Evolutionary conservation across 2,329 filamentous ascomycete genomes (phyloP).

Genomic region (Ceratocystis colombiana): DNA sequence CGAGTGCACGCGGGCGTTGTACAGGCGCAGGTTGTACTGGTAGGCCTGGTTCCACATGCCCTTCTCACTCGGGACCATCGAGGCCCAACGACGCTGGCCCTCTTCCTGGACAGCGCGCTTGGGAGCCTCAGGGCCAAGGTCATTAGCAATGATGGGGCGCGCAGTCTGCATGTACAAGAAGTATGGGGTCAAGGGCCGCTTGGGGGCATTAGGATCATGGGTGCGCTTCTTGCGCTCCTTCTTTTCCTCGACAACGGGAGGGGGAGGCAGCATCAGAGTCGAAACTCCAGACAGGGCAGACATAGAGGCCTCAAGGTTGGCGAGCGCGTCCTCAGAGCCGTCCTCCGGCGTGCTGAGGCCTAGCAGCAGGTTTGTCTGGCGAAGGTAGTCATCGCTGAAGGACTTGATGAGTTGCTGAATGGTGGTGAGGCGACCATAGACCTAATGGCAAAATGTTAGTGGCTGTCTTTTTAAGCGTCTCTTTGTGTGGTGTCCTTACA

Average conservation of each 20-base stretch:
- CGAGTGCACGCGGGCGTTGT: constrained; percentile 55
- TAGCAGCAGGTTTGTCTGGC: constrained; percentile 76
- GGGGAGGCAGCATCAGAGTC: constrained; percentile 33
- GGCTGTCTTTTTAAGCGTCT: not conserved
- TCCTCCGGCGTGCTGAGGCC: constrained; percentile 47
- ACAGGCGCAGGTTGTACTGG: constrained; percentile 56
- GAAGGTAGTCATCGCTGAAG: constrained; percentile 73
- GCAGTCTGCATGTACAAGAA: constrained; percentile 90
- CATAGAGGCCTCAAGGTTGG: constrained; percentile 44
- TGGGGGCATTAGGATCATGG: constrained; percentile 86
- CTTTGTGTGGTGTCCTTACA: constrained; percentile 47
- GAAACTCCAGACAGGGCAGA: constrained; percentile 40
- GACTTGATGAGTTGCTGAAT: constrained; percentile 70
- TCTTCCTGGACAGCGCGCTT: constrained; percentile 83
- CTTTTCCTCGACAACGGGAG: constrained; percentile 53
- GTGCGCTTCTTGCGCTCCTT: constrained; percentile 84
- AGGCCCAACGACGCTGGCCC: constrained; percentile 74
- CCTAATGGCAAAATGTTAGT: constrained; percentile 33
- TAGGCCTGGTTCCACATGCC: constrained; percentile 56
- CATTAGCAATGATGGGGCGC: constrained; percentile 67
- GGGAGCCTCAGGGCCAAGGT: constrained; percentile 63
- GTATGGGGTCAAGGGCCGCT: constrained; percentile 86
- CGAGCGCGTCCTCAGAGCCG: constrained; percentile 38
- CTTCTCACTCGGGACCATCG: constrained; percentile 66
- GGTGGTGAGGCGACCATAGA: constrained; percentile 54